A percentile compares a stretch with the other conserved stretches of the same genome.
phyloP scores from a whole-genome alignment of 2,329 filamentous ascomycete genomes.

The Fusarium sp. region DNA sequence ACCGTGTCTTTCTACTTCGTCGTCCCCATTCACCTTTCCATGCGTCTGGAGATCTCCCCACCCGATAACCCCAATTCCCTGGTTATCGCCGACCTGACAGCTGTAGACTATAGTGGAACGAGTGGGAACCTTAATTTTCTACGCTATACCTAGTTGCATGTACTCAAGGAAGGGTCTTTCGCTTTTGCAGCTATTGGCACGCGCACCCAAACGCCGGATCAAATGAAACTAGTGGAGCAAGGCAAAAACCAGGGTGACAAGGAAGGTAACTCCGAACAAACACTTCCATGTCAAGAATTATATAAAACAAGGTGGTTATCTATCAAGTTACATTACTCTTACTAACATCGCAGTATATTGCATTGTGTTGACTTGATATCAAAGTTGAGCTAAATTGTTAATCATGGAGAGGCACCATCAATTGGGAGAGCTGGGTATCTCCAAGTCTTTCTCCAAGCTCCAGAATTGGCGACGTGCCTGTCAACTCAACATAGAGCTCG shows the following conservation, averaged over 20 bases:
- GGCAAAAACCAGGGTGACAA: background rate
- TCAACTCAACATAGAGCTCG: background rate
- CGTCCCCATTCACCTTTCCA: background rate
- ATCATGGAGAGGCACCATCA: background rate
- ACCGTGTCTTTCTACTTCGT: background rate
- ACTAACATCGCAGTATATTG: accelerated
- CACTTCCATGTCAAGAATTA: background rate
- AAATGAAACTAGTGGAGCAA: too few species aligned
- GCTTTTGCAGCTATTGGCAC: background rate
- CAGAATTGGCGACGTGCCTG: background rate
- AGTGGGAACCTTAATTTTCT: background rate
- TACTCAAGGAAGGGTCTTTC: background rate
- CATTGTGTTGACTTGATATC: background rate
- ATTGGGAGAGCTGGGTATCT: background rate
- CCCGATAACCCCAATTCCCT: background rate
- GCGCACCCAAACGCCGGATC: accelerated
- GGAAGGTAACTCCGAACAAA: background rate
- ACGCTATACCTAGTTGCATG: background rate
- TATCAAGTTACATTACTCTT: background rate
- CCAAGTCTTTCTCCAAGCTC: background rate
- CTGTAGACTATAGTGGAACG: background rate
- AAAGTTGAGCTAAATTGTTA: background rate
- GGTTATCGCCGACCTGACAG: background rate
- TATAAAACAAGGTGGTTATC: background rate
- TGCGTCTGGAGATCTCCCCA: background rate